Percentiles rank a stretch among this genome's conserved stretches.
Conservation (phyloP, 108 stramenopile genomes). For the Seminavis robusta region DNA sequence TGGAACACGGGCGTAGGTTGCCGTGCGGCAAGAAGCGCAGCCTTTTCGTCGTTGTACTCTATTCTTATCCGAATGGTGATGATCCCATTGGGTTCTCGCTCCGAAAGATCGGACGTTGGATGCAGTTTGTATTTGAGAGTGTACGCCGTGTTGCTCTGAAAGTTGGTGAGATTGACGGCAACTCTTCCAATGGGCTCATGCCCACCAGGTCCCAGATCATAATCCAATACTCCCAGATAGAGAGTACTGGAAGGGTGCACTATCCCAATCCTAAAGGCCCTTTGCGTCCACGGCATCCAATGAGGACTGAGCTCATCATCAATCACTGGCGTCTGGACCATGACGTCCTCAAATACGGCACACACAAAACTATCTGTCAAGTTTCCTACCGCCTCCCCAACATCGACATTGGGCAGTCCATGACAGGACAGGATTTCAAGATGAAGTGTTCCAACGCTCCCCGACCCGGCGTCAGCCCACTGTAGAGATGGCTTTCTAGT, state of each 20-base stretch:
- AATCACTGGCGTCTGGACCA: slow-evolving; percentile 59
- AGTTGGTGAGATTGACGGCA: slow-evolving; percentile 46
- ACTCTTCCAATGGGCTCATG: slow-evolving; percentile 66
- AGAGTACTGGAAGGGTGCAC: slow-evolving; percentile 53
- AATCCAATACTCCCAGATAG: slow-evolving; percentile 62
- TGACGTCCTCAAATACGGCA: slow-evolving; percentile 45
- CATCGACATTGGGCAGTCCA: slow-evolving; percentile 54
- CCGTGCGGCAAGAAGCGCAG: slow-evolving; percentile 31
- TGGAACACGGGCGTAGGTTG: slow-evolving; percentile 40
- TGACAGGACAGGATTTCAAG: slow-evolving; percentile 59
- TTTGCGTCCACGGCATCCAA: slow-evolving; percentile 63
- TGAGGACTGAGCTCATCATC: slow-evolving; percentile 59
- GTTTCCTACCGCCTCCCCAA: slow-evolving; percentile 54
- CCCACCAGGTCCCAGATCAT: slow-evolving; percentile 31
- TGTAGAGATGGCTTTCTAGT: slow-evolving; percentile 44
- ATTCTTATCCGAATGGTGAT: slow-evolving; percentile 65
- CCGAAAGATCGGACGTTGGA: slow-evolving; percentile 48
- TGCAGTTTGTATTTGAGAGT: slow-evolving; percentile 57
- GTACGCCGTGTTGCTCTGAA: slow-evolving; percentile 49
- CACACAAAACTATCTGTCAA: slow-evolving; percentile 47
- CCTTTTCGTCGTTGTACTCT: slow-evolving; percentile 48
- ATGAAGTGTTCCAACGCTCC: slow-evolving; percentile 25
- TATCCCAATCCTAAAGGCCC: slow-evolving; percentile 62
- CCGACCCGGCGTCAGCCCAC: slow-evolving; percentile 66
- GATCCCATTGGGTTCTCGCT: slow-evolving; percentile 45